Conservation (phyloP, 306 rosid genomes). For the Trichosanthes truncata region DNA sequence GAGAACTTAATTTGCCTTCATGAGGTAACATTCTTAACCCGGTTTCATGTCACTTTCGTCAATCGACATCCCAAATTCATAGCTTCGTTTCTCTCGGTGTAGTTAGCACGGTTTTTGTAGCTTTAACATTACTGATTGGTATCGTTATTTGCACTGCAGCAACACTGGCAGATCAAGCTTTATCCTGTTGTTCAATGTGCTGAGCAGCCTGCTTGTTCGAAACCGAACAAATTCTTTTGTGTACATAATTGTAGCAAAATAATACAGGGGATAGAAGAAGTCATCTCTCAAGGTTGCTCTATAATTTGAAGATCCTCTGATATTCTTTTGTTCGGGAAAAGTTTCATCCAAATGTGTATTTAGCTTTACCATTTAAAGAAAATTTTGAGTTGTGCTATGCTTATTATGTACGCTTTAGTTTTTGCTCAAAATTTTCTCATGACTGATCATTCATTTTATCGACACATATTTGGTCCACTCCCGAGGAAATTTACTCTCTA, state of each 20-base stretch:
- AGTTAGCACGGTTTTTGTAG: background rate
- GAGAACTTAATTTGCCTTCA: background rate
- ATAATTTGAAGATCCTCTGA: background rate
- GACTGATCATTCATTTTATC: background rate
- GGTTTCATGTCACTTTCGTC: background rate
- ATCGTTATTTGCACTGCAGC: conserved; percentile 1
- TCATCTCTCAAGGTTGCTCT: background rate
- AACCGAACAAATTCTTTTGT: background rate
- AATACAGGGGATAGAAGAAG: background rate
- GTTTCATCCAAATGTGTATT: background rate
- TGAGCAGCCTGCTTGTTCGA: background rate
- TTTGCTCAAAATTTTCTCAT: background rate
- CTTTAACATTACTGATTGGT: background rate
- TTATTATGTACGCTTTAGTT: background rate
- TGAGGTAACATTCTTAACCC: background rate
- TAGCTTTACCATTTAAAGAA: background rate
- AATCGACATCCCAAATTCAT: background rate
- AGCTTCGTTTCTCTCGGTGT: background rate
- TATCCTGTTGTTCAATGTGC: background rate
- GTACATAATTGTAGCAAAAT: background rate
- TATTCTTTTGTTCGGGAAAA: background rate
- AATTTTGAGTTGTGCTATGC: background rate
- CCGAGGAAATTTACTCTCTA: background rate
- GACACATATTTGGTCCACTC: background rate
- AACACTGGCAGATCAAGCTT: background rate